Conservation (phyloP, 768 basidiomycete species). For the Kwoniella europaea region DNA sequence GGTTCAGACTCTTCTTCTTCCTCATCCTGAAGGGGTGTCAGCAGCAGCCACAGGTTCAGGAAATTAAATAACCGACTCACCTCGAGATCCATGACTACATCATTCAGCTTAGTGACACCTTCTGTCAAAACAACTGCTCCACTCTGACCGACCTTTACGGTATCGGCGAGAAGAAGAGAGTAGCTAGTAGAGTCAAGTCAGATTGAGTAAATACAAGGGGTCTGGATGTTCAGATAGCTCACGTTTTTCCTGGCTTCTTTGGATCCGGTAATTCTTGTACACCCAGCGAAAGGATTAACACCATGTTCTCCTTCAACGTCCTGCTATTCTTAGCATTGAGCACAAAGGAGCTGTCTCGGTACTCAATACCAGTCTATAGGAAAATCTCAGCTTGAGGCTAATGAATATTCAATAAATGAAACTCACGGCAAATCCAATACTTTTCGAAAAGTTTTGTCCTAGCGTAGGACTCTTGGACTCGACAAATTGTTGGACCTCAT, state of each 20-base stretch:
- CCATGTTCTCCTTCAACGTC: constrained; percentile 76
- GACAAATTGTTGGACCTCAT: constrained; percentile 71
- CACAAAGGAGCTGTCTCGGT: constrained; percentile 83
- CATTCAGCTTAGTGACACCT: constrained; percentile 80
- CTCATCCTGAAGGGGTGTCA: constrained; percentile 63
- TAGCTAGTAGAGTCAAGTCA: constrained; percentile 64
- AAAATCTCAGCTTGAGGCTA: too few species aligned
- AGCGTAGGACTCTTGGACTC: constrained; percentile 79
- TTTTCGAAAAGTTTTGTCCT: constrained; percentile 84
- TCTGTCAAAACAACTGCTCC: constrained; percentile 71
- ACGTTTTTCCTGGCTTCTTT: constrained; percentile 72
- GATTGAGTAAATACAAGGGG: not conserved
- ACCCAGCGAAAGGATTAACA: constrained; percentile 80
- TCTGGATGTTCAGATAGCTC: constrained; percentile 35
- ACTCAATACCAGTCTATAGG: constrained; percentile 87
- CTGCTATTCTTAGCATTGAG: constrained; percentile 79
- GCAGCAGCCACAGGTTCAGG: not conserved
- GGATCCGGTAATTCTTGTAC: constrained; percentile 80
- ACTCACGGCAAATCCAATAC: constrained; percentile 83
- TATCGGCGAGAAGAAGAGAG: constrained; percentile 84
- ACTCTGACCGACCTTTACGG: constrained; percentile 74
- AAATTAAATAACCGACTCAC: constrained; percentile 22
- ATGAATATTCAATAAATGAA: not conserved
- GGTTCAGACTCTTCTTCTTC: constrained; percentile 42
- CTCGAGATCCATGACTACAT: constrained; percentile 66